Evolutionary conservation across 164 flowering plant genomes (phyloP).

Genomic region (Vitis cinerea): DNA sequence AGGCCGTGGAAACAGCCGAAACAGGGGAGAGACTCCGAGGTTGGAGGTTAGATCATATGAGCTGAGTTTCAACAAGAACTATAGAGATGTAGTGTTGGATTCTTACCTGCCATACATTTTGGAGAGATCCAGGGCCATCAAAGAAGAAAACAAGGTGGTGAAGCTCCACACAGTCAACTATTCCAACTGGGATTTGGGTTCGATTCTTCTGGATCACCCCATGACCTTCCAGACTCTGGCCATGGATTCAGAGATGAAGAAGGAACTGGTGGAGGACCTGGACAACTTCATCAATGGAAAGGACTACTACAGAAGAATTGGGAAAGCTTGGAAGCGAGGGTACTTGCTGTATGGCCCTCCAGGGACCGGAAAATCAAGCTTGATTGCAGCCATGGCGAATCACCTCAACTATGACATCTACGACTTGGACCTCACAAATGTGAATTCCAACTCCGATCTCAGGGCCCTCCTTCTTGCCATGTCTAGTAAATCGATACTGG

Average conservation of each 20-base stretch:
- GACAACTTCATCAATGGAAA: conserved; percentile 26
- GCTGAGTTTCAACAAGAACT: conserved; percentile 31
- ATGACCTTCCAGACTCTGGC: conserved; percentile 33
- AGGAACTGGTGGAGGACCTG: conserved; percentile 26
- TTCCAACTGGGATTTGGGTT: not conserved
- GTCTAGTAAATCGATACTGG: conserved; percentile 27
- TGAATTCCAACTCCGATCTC: conserved; percentile 19
- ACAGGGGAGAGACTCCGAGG: not conserved
- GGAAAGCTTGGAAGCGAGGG: conserved; percentile 49
- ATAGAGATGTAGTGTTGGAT: conserved; percentile 28
- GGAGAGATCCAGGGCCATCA: conserved; percentile 19
- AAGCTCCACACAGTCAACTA: conserved; percentile 20
- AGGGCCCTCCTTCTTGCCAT: conserved; percentile 23
- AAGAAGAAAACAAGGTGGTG: conserved; percentile 16
- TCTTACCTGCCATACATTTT: conserved; percentile 38
- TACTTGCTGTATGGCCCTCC: conserved; percentile 45
- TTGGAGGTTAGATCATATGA: conserved; percentile 8
- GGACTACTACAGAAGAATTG: conserved; percentile 28
- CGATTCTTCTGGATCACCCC: conserved; percentile 26
- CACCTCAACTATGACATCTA: conserved; percentile 37
- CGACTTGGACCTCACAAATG: conserved; percentile 32
- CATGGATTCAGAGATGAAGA: conserved; percentile 32
- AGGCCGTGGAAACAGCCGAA: not conserved
- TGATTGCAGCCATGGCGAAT: conserved; percentile 46
- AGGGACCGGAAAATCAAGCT: conserved; percentile 44